Conservation (phyloP, 2,329 filamentous ascomycete species). For the Colletotrichum sp. region DNA sequence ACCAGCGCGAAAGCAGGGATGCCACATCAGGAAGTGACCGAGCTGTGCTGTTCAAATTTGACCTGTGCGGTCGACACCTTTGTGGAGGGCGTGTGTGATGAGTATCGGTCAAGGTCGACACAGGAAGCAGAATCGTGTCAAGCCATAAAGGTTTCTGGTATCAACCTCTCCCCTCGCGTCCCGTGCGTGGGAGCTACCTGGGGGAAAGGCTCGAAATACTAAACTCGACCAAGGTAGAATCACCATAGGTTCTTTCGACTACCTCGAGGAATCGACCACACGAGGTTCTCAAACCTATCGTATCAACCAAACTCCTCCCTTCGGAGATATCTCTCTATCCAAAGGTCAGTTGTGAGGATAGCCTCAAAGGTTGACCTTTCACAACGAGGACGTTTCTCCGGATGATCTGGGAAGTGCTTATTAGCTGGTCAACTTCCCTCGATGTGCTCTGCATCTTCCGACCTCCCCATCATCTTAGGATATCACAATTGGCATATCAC, state of each 20-base stretch:
- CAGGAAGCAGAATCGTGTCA: accelerated
- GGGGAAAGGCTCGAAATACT: not conserved
- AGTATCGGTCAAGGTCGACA: not conserved
- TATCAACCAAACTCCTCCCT: not conserved
- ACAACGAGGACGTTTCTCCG: not conserved
- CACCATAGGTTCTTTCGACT: not conserved
- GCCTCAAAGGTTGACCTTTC: accelerated
- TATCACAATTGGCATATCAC: not conserved
- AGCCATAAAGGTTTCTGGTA: not conserved
- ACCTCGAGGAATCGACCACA: not conserved
- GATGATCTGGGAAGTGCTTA: not conserved
- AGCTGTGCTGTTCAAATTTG: not conserved
- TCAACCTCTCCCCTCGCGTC: accelerated
- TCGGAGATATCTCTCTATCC: not conserved
- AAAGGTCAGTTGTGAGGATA: not conserved
- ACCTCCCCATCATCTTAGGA: not conserved
- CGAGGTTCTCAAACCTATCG: not conserved
- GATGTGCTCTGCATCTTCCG: not conserved
- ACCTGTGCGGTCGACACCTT: not conserved
- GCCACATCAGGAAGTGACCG: not conserved
- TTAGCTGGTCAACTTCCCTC: accelerated
- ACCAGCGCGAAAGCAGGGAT: not conserved
- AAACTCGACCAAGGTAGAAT: not conserved
- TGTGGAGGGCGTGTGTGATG: not conserved
- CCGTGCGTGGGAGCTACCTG: not conserved